A percentile compares a stretch with the other conserved stretches of the same genome.
Evolutionary conservation across 345 rosid species (phyloP).

Genomic region (Chamaenerion angustifolium): DNA sequence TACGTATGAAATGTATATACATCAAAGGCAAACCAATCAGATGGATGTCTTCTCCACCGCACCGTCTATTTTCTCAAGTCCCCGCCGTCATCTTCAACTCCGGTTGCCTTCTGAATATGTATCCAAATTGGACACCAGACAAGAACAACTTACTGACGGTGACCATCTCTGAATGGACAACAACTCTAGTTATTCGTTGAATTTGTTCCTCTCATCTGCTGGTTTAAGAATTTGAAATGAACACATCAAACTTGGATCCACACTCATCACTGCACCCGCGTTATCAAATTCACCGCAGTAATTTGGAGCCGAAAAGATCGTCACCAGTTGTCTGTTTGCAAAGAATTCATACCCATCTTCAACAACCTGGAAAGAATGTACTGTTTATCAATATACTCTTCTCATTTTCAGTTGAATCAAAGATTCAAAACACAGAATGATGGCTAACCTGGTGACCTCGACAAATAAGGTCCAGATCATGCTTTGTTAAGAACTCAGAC

Average conservation of each 20-base stretch:
- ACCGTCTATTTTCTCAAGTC: too few relatives aligned
- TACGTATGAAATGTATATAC: too few relatives aligned
- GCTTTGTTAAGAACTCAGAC: slow-evolving; percentile 45
- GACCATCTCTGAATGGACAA: too few relatives aligned
- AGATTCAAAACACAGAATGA: too few relatives aligned
- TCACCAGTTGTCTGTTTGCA: slow-evolving; percentile 68
- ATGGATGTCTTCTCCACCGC: too few relatives aligned
- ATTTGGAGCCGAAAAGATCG: slow-evolving; percentile 82
- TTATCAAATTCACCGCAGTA: slow-evolving; percentile 86
- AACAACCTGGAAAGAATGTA: slow-evolving; percentile 38
- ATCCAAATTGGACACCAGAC: too few relatives aligned
- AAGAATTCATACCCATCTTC: slow-evolving; percentile 91
- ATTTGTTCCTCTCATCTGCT: slow-evolving; percentile 30
- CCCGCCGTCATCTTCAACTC: too few relatives aligned
- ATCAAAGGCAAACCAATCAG: too few relatives aligned
- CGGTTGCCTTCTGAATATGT: too few relatives aligned
- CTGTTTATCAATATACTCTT: not conserved
- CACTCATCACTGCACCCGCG: slow-evolving; percentile 89
- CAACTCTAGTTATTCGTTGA: slow-evolving; percentile 2
- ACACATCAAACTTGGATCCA: slow-evolving; percentile 76
- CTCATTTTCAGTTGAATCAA: not conserved
- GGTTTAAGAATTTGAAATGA: slow-evolving; percentile 83
- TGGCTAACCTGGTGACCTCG: slow-evolving; percentile 72
- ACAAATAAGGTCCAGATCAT: slow-evolving; percentile 81
- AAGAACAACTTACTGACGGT: too few relatives aligned